Evolutionary conservation across 805 yeast species (phyloP), one percentile per base, ranked within the genome.

Genomic region (Candida manassasensis): DNA sequence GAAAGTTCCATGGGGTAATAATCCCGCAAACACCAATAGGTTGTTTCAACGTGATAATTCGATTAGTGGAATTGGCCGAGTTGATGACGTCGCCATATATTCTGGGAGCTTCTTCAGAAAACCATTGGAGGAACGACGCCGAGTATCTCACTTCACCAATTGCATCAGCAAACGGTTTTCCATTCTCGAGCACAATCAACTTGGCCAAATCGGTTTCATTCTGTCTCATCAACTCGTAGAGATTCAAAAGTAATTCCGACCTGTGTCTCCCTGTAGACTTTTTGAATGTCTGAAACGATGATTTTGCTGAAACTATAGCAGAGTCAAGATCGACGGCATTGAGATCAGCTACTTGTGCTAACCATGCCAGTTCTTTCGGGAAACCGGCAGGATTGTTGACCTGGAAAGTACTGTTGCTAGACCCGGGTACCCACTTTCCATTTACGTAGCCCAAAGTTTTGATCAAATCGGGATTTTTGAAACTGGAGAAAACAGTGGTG

Each of bases 41-140:
- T 53, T 82, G 87, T 47, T 77, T 73, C 40, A 77, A 45, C 4
- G 86, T 67, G 36, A 79, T 46, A 40, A 83, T 77, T 40, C 80
- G 67, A 48, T 61, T 67, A 17, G 61, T 45, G 1, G 72, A 54
- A 40, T 61, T 64, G 34, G 72, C 63, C 2, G 86, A 73, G n/a
- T 73, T 71, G 36, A 83, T 75, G 12, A 71, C 61, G 43, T 79
- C 81, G n/a, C 90, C 93, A 36, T 75, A 63, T 18, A 74, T 57
- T 47, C 87, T 71, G 26, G 87, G 84, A 6, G 90, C 90, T 46
- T 79, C 84, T 55, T 83, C 93, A 21, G 94, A 70, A 53, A 79
- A 89, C 96, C 97, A 89, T 52, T 86, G 88, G 55, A 85, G 83
- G 58, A 83, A 88, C 5, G 84, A 74, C 1, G 86, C 81, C 7